These are phyloP conservation scores for Cryptosporidium andersoni DNA, from an alignment of 169 alveolate species.

Conservation along the genomic window DNA sequence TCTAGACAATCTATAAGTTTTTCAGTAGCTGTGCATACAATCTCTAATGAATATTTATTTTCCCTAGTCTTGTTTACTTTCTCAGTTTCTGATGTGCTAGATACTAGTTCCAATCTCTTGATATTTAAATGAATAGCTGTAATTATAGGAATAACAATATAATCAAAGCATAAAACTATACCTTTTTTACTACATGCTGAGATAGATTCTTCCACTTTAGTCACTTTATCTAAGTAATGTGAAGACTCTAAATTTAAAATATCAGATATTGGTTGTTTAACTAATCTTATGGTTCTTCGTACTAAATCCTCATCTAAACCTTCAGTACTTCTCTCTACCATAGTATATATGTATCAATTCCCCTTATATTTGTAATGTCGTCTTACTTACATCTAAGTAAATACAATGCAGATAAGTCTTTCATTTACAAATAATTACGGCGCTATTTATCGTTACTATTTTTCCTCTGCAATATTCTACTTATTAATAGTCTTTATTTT, in stretches of 20 bases:
- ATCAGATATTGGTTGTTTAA: constrained; percentile 9
- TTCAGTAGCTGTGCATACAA: constrained; percentile 9
- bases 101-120: not conserved
- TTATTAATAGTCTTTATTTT: too few relatives aligned
- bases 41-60: too few relatives aligned
- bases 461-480: too few relatives aligned
- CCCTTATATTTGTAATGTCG: too few relatives aligned
- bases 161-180: constrained; percentile 30
- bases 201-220: constrained; percentile 14
- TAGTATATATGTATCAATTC: too few relatives aligned
- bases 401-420: too few relatives aligned
- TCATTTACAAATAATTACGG: too few relatives aligned
- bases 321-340: too few relatives aligned
- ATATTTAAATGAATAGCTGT: constrained; percentile 47
- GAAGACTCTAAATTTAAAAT: constrained; percentile 5
- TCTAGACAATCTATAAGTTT: constrained; percentile 6
- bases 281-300: constrained; percentile 38
- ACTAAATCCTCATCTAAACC: constrained; percentile 21
- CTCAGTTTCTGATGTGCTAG: too few relatives aligned
- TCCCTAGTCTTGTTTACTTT: too few relatives aligned
- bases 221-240: not conserved
- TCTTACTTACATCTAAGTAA: too few relatives aligned
- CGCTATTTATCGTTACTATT: too few relatives aligned
- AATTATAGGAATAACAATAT: constrained; percentile 39
- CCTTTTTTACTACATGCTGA: constrained; percentile 16